Evolutionary conservation across 495 filamentous ascomycete genomes (phyloP), one percentile per base, ranked within the genome.

Genomic region (Trichocladium uniseriatum): DNA sequence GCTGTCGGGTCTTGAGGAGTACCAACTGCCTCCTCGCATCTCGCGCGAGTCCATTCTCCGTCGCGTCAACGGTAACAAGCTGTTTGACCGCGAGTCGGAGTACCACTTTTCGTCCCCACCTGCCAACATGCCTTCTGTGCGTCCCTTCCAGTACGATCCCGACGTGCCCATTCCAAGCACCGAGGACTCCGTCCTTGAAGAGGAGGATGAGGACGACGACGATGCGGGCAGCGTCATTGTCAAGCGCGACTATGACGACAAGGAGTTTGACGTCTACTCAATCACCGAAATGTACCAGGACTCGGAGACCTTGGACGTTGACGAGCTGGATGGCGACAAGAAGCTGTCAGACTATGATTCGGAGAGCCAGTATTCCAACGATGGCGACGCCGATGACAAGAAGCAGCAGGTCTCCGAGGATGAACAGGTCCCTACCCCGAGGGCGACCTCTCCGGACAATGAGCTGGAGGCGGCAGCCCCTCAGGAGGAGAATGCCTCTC

Each of bases 41-140:
- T 96, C 92, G 29, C 78, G 92, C 18, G 92, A 96, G 60, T 94
- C 89, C 0, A 97, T 97, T 48, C 68, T 95, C 41, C 80, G 88
- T 14, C 89, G 89, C 48, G 82, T 97, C 19, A 89, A 90, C 56
- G 83, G 84, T 36, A 79, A 82, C 42, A 77, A 81, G 41, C 63
- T 64, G 48, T 71, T 71, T 34, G 65, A 67, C 2, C 66, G 64
- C 32, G 82, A 87, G 40, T 79, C 79, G n/a, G 76, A 79, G 48
- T 79, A 80, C 38, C 76, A 74, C 45, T 82, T 79, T 45, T 80
- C 76, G 0, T 79, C 82, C 7, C 64, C 77, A 0, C 67, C 66
- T 5, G 72, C 76, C 1, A 79, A 77, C 52, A 70, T 76, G 19
- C 69, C 72, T 46, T 70, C 70, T 15, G 78, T 79, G 38, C 72